These are phyloP conservation scores for Aspergillus eucalypticola DNA, from an alignment of 2,329 filamentous ascomycete genomes.

Conservation along the genomic window DNA sequence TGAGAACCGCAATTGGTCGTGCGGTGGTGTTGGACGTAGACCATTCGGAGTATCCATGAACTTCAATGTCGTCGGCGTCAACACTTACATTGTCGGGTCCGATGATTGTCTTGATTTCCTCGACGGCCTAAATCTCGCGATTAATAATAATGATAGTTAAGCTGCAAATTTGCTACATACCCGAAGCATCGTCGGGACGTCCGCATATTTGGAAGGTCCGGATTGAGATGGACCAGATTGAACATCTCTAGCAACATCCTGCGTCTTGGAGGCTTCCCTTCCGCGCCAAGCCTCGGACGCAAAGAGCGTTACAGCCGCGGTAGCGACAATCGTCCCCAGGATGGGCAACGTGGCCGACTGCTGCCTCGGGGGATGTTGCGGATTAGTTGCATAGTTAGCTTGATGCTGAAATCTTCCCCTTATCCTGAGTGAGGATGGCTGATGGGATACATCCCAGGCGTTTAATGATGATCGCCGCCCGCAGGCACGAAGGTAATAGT, in stretches of 20 bases:
- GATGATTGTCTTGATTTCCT: background rate
- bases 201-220: background rate
- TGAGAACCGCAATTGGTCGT: slow-evolving; percentile 60
- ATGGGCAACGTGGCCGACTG: background rate
- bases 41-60: slow-evolving; percentile 68
- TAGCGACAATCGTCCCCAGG: background rate
- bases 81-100: slow-evolving; percentile 58
- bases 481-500: background rate
- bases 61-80: slow-evolving; percentile 61
- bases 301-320: background rate
- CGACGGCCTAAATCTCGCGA: background rate
- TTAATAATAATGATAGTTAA: background rate
- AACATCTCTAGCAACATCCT: background rate
- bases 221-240: background rate
- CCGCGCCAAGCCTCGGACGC: slow-evolving; percentile 1
- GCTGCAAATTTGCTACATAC: background rate
- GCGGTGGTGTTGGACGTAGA: slow-evolving; percentile 57
- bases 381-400: background rate
- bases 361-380: background rate
- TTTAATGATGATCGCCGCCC: background rate
- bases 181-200: slow-evolving; percentile 1
- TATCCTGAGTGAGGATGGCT: background rate
- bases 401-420: background rate
- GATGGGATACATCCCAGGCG: background rate
- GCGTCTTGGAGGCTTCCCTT: background rate